Conservation (phyloP, 2,329 filamentous ascomycete species). For the Diaporthe sp. region DNA sequence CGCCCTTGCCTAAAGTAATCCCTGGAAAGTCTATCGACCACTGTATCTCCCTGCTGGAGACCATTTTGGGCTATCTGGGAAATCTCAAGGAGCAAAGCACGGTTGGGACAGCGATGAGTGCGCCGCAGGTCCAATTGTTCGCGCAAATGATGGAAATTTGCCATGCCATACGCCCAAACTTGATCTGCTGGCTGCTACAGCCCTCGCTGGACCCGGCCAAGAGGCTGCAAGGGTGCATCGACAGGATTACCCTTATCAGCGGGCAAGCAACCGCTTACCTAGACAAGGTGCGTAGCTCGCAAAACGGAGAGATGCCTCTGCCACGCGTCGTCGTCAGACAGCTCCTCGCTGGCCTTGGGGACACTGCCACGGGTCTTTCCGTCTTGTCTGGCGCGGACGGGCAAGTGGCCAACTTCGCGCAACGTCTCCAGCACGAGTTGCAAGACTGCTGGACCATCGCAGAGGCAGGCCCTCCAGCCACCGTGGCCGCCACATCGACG, state of each 20-base stretch:
- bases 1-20: slow-evolving; percentile 54
- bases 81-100: slow-evolving; percentile 27
- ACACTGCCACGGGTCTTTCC: slow-evolving; percentile 4
- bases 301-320: slow-evolving; percentile 7
- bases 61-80: slow-evolving; percentile 44
- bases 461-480: slow-evolving; percentile 52
- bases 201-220: neutral
- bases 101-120: slow-evolving; percentile 31
- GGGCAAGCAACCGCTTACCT: slow-evolving; percentile 25
- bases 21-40: slow-evolving; percentile 49
- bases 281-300: neutral
- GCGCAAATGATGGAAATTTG: slow-evolving; percentile 31
- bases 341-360: slow-evolving; percentile 22
- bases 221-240: slow-evolving; percentile 21
- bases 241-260: slow-evolving; percentile 13
- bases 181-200: slow-evolving; percentile 35
- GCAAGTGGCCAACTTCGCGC: slow-evolving; percentile 55
- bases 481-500: slow-evolving; percentile 51
- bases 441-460: slow-evolving; percentile 57
- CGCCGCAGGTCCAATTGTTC: slow-evolving; percentile 45
- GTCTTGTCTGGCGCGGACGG: slow-evolving; percentile 40
- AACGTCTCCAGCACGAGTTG: slow-evolving; percentile 59
- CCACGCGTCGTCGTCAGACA: slow-evolving; percentile 6
- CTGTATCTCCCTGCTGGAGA: slow-evolving; percentile 49
- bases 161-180: slow-evolving; percentile 30